Base-by-base conservation (phyloP, 202 grass and related monocot genomes). In the Setaria italica region DNA sequence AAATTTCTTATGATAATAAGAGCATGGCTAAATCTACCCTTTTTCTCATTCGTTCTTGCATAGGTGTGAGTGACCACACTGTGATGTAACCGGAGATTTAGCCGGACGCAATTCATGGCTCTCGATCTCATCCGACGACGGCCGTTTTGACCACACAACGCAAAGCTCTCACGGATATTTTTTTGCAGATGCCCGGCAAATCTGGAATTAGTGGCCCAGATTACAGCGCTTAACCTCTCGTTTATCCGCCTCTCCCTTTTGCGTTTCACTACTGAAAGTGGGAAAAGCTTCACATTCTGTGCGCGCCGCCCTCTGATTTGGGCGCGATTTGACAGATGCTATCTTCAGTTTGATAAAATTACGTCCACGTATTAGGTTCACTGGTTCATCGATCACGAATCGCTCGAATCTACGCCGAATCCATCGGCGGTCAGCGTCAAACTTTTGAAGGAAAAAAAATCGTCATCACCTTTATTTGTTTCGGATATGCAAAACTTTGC, bases 191-290 rank as follows among this genome's bases (percentile, higher is more conserved):
- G 7, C 15, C 2, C 71, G 0, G 72, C 78, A 86, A 82, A 89
- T 78, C 64, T 77, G 3, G 72, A 86, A 47, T 82, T 86, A 89
- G 88, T 82, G 88, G 83, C 0, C 72, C 64, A 82, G 37, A 77
- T 89, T 86, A 82, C 46, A 70, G 83, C 12, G 25, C 29, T 35
- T 70, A 65, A 33, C 17, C 41, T 55, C 77, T 4, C 42, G 29
- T 75, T 77, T 77, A 77, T 89, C 87, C 59, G 14, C 3, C 11
- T 33, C 6, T 58, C 20, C 30, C 13, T 43, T 57, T n/a, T 67
- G n/a, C 3, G 12, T 82, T 49, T 69, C 56, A 41, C 46, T 37
- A 7, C 16, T 14, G 1, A 13, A 14, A 62, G 53, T 62, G 5
- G 8, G 6, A 48, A 48, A 62, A 54, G 33, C 43, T 17, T 4